Percentiles rank a stretch among this genome's conserved stretches.
phyloP scores from a whole-genome alignment of 345 rosid species.

The Nasturtium officinale region DNA sequence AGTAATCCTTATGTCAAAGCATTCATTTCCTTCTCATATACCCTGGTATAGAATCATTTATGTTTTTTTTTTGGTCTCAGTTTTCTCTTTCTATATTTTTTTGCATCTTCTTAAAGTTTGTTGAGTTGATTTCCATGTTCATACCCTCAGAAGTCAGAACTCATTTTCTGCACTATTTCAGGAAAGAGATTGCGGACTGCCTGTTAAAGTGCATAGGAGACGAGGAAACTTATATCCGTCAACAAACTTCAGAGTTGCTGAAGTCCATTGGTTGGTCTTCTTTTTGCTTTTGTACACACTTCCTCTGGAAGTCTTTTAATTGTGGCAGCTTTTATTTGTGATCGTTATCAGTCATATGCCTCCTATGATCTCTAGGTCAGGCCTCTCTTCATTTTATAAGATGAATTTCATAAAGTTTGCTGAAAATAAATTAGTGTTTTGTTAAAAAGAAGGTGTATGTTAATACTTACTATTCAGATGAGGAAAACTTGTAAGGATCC shows the following conservation, averaged over 20 bases:
- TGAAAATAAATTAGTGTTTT: conserved; percentile 21
- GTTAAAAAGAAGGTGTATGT: background rate
- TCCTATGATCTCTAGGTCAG: conserved; percentile 5
- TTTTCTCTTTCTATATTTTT: conserved; percentile 15
- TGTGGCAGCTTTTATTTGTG: conserved; percentile 20
- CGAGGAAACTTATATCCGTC: conserved; percentile 59
- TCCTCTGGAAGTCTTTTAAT: conserved; percentile 5
- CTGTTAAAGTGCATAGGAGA: conserved; percentile 65
- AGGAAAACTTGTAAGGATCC: conserved; percentile 3
- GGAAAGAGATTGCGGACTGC: conserved; percentile 67
- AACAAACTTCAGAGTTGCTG: conserved; percentile 58
- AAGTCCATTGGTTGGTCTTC: conserved; percentile 62
- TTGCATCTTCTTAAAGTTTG: conserved; percentile 29
- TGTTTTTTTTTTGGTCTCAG: conserved; percentile 11
- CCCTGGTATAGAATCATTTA: conserved; percentile 54
- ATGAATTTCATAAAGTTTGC: conserved; percentile 16
- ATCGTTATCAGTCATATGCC: background rate
- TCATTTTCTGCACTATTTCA: conserved; percentile 42
- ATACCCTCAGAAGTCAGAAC: conserved; percentile 19
- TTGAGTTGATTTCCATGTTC: conserved; percentile 28
- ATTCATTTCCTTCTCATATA: conserved; percentile 52
- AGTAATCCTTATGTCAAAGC: conserved; percentile 51
- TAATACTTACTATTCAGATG: background rate
- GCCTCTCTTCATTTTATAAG: conserved; percentile 16
- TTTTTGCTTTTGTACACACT: conserved; percentile 14